These are phyloP conservation scores for Fusarium buharicum DNA, from an alignment of 2,329 filamentous ascomycete species.

Conservation along the genomic window DNA sequence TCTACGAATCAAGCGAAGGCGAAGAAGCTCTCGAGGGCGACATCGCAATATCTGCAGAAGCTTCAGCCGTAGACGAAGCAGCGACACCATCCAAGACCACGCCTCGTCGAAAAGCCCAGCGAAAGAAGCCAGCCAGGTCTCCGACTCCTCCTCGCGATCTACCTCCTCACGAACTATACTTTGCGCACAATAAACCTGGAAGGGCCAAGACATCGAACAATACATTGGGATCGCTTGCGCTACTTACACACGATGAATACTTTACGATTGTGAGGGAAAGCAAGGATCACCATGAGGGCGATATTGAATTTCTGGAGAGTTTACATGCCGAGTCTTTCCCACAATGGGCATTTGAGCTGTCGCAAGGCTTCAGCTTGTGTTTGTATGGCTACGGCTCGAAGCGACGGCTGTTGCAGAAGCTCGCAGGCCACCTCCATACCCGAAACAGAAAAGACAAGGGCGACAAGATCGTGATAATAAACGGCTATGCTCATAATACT, in stretches of 20 bases:
- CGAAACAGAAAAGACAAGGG: constrained; percentile 45
- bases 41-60: constrained; percentile 27
- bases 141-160: constrained; percentile 84
- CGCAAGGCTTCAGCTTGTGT: constrained; percentile 87
- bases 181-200: constrained; percentile 88
- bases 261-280: constrained; percentile 73
- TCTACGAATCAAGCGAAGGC: constrained; percentile 68
- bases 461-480: constrained; percentile 78
- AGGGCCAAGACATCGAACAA: constrained; percentile 87
- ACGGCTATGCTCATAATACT: constrained; percentile 79
- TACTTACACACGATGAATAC: constrained; percentile 93
- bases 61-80: constrained; percentile 49
- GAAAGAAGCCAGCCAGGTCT: constrained; percentile 60
- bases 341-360: constrained; percentile 92
- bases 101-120: constrained; percentile 42
- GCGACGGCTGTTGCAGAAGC: constrained; percentile 75
- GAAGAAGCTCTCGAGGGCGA: constrained; percentile 53
- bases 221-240: constrained; percentile 75
- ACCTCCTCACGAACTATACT: constrained; percentile 90
- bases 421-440: constrained; percentile 74
- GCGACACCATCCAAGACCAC: constrained; percentile 59
- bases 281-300: constrained; percentile 74
- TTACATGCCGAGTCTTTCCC: constrained; percentile 84
- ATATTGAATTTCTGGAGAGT: constrained; percentile 76
- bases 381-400: constrained; percentile 96